Base-by-base conservation (phyloP, 441 rosid species). In the Populus hybrid region DNA sequence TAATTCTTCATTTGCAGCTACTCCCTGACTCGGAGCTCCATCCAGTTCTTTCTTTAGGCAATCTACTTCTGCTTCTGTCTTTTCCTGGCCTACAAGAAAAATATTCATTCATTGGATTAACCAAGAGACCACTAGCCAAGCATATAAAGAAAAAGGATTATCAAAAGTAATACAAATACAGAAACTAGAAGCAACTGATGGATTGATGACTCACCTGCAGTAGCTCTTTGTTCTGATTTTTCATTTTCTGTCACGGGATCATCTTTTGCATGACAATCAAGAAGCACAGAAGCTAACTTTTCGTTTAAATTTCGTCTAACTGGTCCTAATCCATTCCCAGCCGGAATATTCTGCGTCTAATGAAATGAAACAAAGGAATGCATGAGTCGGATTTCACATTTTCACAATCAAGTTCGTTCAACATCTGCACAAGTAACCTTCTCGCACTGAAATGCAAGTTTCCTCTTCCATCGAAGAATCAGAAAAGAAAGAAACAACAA, bases 41-140 rank as follows among this genome's bases (percentile, higher is more conserved):
- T 90, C 91, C 2, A 89, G 80, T 76, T 94, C 97, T 40, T 85
- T 84, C 77, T 90, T 95, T 81, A 89, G 78, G 68, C 89, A 86
- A 50, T 86, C 83, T 8, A 90, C 91, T 69, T 92, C 95, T 50
- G 92, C 92, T 82, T 94, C 94, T 68, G 90, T 92, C 79, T 94
- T 91, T 74, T 91, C 97, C 95, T 90, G 91, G 12, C 93, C 97
- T 94, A 81, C 59, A 74, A 24, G 65, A 83, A 68, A 70, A 33
- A 28, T 18, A 3, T 42, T 0, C 20, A 2, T n/a, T 38, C 40
- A 42, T 61, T 6, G 20, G 65, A 69, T 21, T 42, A 64, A 14
- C 59, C 29, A 28, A 29, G 20, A 77, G 66, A 45, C 20, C 2
- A 9, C 63, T 20, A 61, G 81, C 10, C 29, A 12, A 61, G 16